Percentiles rank a stretch among this genome's conserved stretches.
These are phyloP conservation scores for Gomphus bonarii DNA, from an alignment of 1,284 basidiomycete genomes.

Conservation along the genomic window DNA sequence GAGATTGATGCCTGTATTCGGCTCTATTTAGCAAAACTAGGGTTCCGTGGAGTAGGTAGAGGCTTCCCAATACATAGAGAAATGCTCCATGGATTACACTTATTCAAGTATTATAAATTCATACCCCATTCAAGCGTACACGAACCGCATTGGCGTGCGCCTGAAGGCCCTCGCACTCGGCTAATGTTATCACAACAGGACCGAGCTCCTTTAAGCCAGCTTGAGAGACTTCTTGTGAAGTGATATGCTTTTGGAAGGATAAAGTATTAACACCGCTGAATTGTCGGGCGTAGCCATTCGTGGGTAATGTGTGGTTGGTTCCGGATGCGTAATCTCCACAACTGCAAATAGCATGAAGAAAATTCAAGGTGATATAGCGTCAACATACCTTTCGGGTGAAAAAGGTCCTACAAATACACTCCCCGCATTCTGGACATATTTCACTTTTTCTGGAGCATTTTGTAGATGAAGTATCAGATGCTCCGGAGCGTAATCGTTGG, in stretches of 20 bases:
- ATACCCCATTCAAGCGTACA: slow-evolving; percentile 41
- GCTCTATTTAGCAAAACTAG: neutral
- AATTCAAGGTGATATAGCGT: neutral
- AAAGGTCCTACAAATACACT: slow-evolving; percentile 94
- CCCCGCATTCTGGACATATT: slow-evolving; percentile 79
- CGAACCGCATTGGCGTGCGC: slow-evolving; percentile 89
- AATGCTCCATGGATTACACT: neutral
- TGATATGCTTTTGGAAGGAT: slow-evolving; percentile 99
- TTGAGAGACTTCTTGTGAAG: slow-evolving; percentile 82
- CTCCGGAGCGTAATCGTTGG: slow-evolving; percentile 96
- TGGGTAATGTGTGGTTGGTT: slow-evolving; percentile 95
- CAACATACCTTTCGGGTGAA: slow-evolving; percentile 81
- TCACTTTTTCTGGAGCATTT: slow-evolving; percentile 57
- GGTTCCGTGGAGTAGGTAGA: neutral
- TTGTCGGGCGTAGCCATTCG: slow-evolving; percentile 92
- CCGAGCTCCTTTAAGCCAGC: slow-evolving; percentile 76
- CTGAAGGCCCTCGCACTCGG: slow-evolving; percentile 90
- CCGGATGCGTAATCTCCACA: slow-evolving; percentile 99
- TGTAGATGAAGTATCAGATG: slow-evolving; percentile 88
- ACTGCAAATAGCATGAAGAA: slow-evolving; percentile 28
- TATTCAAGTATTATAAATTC: neutral
- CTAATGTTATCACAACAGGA: slow-evolving; percentile 83
- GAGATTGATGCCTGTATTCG: neutral
- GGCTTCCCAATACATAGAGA: neutral
- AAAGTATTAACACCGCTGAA: slow-evolving; percentile 97